Evolutionary conservation across 208 protist species (phyloP).

Genomic region (Wallacemonas sp.): DNA sequence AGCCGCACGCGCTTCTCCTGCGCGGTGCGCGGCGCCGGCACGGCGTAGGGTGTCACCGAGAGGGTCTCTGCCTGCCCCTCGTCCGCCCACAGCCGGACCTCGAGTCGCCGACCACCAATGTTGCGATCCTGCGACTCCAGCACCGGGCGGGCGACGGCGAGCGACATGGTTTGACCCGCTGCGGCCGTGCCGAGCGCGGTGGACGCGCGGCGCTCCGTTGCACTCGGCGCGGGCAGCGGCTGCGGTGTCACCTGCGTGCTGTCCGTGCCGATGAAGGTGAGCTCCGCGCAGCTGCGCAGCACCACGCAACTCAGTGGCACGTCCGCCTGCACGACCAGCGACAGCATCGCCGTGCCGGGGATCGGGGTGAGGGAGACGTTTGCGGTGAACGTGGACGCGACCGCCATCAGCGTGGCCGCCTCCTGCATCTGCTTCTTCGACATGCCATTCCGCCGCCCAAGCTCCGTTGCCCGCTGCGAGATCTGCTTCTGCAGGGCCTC

Average conservation of each 20-base stretch:
- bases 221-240: background rate
- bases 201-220: background rate
- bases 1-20: conserved; percentile 64
- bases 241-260: conserved; percentile 35
- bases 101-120: conserved; percentile 33
- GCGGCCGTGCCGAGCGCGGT: background rate
- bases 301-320: conserved; percentile 55
- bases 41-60: conserved; percentile 42
- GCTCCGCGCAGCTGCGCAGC: conserved; percentile 40
- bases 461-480: conserved; percentile 36
- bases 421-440: conserved; percentile 2
- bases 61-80: conserved; percentile 55
- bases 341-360: conserved; percentile 50
- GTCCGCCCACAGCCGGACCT: conserved; percentile 58
- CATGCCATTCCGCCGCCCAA: conserved; percentile 32
- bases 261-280: conserved; percentile 52
- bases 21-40: conserved; percentile 66
- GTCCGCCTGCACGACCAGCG: conserved; percentile 57
- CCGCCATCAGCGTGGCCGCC: conserved; percentile 36
- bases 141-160: conserved; percentile 28
- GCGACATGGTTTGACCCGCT: background rate
- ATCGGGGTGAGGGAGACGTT: conserved; percentile 53
- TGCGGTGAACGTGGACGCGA: conserved; percentile 69
- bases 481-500: conserved; percentile 45
- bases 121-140: conserved; percentile 26